Evolutionary conservation across 805 yeast genomes (phyloP).

Genomic region (Candida nemodendra): DNA sequence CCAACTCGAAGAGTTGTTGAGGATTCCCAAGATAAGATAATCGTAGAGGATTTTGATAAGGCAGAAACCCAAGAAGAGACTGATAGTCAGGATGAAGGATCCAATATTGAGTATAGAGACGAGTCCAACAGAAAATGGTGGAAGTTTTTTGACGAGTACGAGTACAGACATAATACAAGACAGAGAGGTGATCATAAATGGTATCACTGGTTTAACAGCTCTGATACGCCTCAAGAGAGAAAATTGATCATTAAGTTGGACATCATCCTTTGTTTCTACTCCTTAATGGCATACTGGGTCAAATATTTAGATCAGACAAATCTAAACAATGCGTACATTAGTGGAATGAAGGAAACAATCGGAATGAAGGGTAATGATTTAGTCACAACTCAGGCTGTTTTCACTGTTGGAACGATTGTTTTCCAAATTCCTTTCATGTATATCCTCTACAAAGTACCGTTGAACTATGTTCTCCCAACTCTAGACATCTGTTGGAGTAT

Average conservation of each 20-base stretch:
- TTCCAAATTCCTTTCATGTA: constrained; percentile 63
- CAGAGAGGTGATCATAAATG: neutral
- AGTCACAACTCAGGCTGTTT: constrained; percentile 29
- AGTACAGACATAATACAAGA: constrained; percentile 38
- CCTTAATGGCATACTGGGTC: constrained; percentile 12
- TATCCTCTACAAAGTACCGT: constrained; percentile 51
- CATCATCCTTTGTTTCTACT: neutral
- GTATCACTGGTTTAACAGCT: neutral
- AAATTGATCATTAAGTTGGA: neutral
- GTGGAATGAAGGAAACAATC: constrained; percentile 56
- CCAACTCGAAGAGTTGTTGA: too few relatives aligned
- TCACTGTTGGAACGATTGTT: constrained; percentile 48
- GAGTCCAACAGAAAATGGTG: constrained; percentile 53
- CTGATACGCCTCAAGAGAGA: neutral
- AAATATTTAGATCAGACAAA: constrained; percentile 57
- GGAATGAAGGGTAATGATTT: constrained; percentile 24
- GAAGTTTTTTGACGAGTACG: constrained; percentile 58
- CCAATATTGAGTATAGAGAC: constrained; percentile 53
- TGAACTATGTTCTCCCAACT: constrained; percentile 51
- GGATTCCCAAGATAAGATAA: too few relatives aligned
- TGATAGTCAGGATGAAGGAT: too few relatives aligned
- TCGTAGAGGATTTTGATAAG: too few relatives aligned
- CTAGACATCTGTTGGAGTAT: constrained; percentile 68
- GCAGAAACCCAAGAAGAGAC: too few relatives aligned
- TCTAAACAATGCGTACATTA: constrained; percentile 53